Base-by-base conservation (phyloP, 805 yeast species). In the Monosporozyma yasuniensis region DNA sequence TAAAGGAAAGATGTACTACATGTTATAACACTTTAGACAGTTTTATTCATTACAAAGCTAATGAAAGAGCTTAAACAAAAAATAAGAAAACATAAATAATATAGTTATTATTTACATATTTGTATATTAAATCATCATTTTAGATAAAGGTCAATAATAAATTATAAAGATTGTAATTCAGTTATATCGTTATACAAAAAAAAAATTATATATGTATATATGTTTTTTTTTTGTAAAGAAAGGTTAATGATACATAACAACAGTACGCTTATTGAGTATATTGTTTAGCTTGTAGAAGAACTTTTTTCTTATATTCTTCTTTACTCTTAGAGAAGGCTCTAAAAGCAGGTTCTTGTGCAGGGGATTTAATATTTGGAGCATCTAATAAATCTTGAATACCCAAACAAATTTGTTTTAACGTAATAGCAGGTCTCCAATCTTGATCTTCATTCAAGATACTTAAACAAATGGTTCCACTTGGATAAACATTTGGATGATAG, bases 321-420 rank as follows among this genome's bases (percentile, higher is more conserved):
- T 77, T 77, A 64, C 88, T 87, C 63, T 79, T 80, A 18, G 78
- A 77, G 62, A 79, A 90, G 0, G 91, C 87, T 66, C 83, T 83
- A 87, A 90, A 93, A 1, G 99, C 98, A 3, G 95, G 95, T 56
- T 88, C 93, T 69, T 93, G 99, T 0, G 99, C 99, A 2, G 99
- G 99, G 0, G 97, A 89, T 54, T 83, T 83, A 21, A 96, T 95
- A 64, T 93, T 93, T 35, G 99, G 99, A 35, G 81, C 77, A 61
- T 85, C 87, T 53, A 93, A 73, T 49, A 93, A 74, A 66, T 90
- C 96, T 68, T 93, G 99, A 47, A 93, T 81, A 4, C 99, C 99
- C 53, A 89, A 71, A 1, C 85, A 83, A 51, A 93, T 84, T 64
- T 91, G 96, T 63, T 87, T 89, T 56, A 91, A 69, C 14, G 96